Conservation (phyloP, 2,329 filamentous ascomycete genomes). For the Truncatella angustata region DNA sequence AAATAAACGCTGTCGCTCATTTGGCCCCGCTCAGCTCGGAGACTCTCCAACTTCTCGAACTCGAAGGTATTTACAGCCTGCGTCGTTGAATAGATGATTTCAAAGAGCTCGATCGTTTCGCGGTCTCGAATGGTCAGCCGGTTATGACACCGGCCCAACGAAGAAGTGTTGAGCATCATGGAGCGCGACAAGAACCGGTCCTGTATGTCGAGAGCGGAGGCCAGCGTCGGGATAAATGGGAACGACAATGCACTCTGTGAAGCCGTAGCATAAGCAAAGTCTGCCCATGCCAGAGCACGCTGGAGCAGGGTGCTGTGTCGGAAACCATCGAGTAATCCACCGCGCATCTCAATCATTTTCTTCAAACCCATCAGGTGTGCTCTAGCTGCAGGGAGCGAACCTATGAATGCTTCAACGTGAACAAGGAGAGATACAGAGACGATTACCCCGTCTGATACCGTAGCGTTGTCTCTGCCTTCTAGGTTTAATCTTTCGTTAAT, state of each 20-base stretch:
- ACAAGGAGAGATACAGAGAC: constrained; percentile 31
- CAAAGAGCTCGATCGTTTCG: constrained; percentile 27
- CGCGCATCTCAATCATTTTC: constrained; percentile 30
- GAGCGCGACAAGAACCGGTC: constrained; percentile 25
- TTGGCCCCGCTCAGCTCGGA: constrained; percentile 25
- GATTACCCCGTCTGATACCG: constrained; percentile 30
- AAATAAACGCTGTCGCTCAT: constrained; percentile 31
- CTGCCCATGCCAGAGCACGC: constrained; percentile 31
- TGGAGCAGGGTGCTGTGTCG: constrained; percentile 29
- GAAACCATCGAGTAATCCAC: constrained; percentile 28
- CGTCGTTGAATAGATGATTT: constrained; percentile 27
- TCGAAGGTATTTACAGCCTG: constrained; percentile 29
- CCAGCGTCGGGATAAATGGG: constrained; percentile 27
- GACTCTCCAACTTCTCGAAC: constrained; percentile 26
- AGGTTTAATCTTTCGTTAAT: constrained; percentile 30
- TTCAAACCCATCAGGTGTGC: constrained; percentile 31
- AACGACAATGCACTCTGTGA: constrained; percentile 26
- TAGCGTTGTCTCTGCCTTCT: constrained; percentile 25
- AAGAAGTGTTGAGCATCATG: constrained; percentile 18
- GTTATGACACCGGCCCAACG: constrained; percentile 12
- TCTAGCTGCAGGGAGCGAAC: constrained; percentile 26
- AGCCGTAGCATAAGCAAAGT: constrained; percentile 31
- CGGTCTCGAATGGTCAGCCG: constrained; percentile 23
- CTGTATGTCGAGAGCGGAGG: constrained; percentile 24
- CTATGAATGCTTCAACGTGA: constrained; percentile 30